Conservation (phyloP, 2,329 filamentous ascomycete species). For the Bertia moriformis region DNA sequence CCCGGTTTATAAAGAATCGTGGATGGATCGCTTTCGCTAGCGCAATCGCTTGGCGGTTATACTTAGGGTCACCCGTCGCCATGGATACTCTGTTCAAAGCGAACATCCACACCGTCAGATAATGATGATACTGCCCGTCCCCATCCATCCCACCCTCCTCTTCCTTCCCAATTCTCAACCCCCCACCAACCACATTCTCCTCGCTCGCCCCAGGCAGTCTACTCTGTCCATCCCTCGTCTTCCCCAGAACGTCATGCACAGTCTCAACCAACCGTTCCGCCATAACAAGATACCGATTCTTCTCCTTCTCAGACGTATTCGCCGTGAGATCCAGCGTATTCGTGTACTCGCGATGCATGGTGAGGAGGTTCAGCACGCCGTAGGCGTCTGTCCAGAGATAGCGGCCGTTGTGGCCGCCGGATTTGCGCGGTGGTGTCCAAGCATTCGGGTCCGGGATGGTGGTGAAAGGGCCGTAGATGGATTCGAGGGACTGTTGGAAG, state of each 20-base stretch:
- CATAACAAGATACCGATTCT: conserved; percentile 28
- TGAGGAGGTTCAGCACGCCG: conserved; percentile 42
- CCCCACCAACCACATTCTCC: conserved; percentile 32
- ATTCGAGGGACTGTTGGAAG: background rate
- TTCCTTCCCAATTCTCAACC: conserved; percentile 40
- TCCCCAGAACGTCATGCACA: conserved; percentile 36
- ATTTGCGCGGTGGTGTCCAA: conserved; percentile 32
- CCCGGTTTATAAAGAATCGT: conserved; percentile 24
- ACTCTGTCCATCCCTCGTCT: conserved; percentile 28
- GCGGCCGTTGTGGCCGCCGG: conserved; percentile 38
- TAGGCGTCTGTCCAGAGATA: conserved; percentile 50
- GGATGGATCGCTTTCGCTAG: conserved; percentile 36
- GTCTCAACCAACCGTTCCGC: conserved; percentile 30
- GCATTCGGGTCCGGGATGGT: conserved; percentile 5
- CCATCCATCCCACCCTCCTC: conserved; percentile 29
- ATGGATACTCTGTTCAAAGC: conserved; percentile 36
- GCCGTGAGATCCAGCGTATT: conserved; percentile 7
- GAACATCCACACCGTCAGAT: conserved; percentile 49
- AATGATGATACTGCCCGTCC: conserved; percentile 48
- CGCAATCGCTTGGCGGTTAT: conserved; percentile 33
- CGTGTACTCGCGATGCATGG: conserved; percentile 24
- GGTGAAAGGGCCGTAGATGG: background rate
- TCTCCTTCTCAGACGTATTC: conserved; percentile 11
- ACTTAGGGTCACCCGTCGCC: conserved; percentile 26
- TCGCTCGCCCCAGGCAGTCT: conserved; percentile 35